Base-by-base conservation (phyloP, 345 rosid genomes). In the Salix viminalis region DNA sequence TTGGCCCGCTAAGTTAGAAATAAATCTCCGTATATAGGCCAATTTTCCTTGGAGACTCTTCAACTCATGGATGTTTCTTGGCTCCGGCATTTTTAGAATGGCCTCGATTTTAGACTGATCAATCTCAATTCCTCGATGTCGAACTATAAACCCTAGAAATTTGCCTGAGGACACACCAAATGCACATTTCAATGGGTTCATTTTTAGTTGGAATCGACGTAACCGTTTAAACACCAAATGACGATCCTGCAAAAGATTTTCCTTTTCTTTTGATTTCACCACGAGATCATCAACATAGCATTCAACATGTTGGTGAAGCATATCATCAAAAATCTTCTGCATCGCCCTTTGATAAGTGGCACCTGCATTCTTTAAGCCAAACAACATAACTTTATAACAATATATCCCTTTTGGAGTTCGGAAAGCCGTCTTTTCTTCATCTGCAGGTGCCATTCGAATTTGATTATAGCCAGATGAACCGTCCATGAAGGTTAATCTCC, bases 101-200 rank as follows among this genome's bases (percentile, higher is more conserved):
- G 37, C 76, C 0, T 77, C n/a, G 2, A 77, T 52, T 12, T 77
- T 77, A 4, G 65, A 52, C 4, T 46, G 67, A 65, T 72, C 81
- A 6, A 78, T 37, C n/a, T 78, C 60, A 6, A 52, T 65, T 1
- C 81, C 81, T 1, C 44, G 9, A n/a, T 72, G 69, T 4, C 50
- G n/a, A 0, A 79, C 23, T 13, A 79, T 39, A 16, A 67, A 73
- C 0, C 77, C 74, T 0, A 54, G 6, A 5, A 78, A 67, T 9
- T 78, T 78, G 3, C 72, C 58, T 1, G 71, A 19, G 4, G 71
- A 42, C 3, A 75, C 77, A 28, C 64, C 64, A 60, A 74, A 74
- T 1, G 76, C 50, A 18, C 58, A 72, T 14, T 72, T 78, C 6
- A 42, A 36, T 4, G 19, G 65, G 2, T 36, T 71, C 19, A 23